A percentile compares a stretch with the other conserved stretches of the same genome.
phyloP scores from a whole-genome alignment of 169 alveolate genomes.

The Cryptosporidium bovis region DNA sequence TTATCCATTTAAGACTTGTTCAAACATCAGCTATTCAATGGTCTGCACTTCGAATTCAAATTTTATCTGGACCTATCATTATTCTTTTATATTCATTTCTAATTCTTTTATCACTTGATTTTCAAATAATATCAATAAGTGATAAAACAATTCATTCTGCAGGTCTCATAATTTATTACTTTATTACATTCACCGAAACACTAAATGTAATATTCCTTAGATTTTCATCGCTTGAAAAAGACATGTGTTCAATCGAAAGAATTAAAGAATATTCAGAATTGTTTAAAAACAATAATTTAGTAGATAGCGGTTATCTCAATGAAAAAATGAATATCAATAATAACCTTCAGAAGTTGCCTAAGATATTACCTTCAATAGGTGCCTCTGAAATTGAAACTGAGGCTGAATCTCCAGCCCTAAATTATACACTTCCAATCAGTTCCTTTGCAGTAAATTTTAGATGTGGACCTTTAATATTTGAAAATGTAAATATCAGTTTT shows the following conservation, averaged over 20 bases:
- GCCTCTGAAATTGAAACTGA: too few relatives aligned
- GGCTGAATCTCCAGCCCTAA: too few relatives aligned
- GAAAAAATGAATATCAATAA: not conserved
- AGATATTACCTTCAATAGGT: too few relatives aligned
- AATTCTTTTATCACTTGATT: not conserved
- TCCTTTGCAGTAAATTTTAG: too few relatives aligned
- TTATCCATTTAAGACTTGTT: not conserved
- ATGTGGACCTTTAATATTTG: not conserved
- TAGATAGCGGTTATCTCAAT: not conserved
- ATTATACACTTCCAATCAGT: not conserved
- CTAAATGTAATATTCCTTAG: constrained; percentile 11
- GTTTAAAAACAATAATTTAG: not conserved
- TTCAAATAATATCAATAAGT: not conserved
- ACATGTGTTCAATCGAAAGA: constrained; percentile 66
- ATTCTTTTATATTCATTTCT: constrained; percentile 9
- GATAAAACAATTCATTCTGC: not conserved
- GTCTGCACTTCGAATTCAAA: constrained; percentile 28
- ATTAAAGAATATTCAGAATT: constrained; percentile 30
- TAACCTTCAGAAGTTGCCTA: not conserved
- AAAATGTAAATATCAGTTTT: constrained; percentile 15
- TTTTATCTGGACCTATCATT: constrained; percentile 40
- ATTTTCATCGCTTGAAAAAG: constrained; percentile 42
- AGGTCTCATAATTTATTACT: constrained; percentile 17
- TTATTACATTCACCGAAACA: constrained; percentile 32
- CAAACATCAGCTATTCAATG: constrained; percentile 25